Percentiles rank a stretch among this genome's conserved stretches.
Evolutionary conservation across 2,329 filamentous ascomycete species (phyloP).

Genomic region (Exophiala xenobiotica): DNA sequence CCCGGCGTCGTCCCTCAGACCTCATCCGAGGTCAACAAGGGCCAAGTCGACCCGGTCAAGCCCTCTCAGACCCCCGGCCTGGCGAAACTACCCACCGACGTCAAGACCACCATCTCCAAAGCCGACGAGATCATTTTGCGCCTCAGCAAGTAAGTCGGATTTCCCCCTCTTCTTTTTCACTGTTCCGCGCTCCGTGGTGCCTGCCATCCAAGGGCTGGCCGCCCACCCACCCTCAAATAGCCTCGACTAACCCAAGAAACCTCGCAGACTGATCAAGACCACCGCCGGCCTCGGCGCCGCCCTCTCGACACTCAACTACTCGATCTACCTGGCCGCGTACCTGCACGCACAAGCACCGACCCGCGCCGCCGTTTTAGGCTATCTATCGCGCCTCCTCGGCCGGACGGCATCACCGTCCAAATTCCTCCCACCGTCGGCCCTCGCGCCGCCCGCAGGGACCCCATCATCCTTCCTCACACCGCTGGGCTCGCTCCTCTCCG

Average conservation of each 20-base stretch:
- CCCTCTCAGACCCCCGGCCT: slow-evolving; percentile 12
- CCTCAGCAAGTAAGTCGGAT: slow-evolving; percentile 27
- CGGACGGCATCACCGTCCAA: too few species aligned
- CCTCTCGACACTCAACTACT: slow-evolving; percentile 69
- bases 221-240: too few species aligned
- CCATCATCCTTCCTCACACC: slow-evolving; percentile 46
- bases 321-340: slow-evolving; percentile 60
- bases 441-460: slow-evolving; percentile 52
- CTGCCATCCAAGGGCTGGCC: too few species aligned
- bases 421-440: slow-evolving; percentile 24
- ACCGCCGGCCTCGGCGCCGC: slow-evolving; percentile 68
- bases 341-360: slow-evolving; percentile 51
- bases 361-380: slow-evolving; percentile 32
- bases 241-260: neutral
- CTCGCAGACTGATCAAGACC: slow-evolving; percentile 61
- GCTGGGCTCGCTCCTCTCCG: slow-evolving; percentile 53
- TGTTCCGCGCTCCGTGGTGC: too few species aligned
- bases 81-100: slow-evolving; percentile 22
- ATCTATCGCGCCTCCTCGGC: slow-evolving; percentile 24
- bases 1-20: slow-evolving; percentile 22
- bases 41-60: slow-evolving; percentile 17
- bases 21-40: slow-evolving; percentile 11
- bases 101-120: slow-evolving; percentile 22
- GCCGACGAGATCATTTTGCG: slow-evolving; percentile 23
- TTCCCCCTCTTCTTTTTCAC: neutral